Evolutionary conservation across 140 eudicot genomes (phyloP).

Genomic region (Flaveria floridana): DNA sequence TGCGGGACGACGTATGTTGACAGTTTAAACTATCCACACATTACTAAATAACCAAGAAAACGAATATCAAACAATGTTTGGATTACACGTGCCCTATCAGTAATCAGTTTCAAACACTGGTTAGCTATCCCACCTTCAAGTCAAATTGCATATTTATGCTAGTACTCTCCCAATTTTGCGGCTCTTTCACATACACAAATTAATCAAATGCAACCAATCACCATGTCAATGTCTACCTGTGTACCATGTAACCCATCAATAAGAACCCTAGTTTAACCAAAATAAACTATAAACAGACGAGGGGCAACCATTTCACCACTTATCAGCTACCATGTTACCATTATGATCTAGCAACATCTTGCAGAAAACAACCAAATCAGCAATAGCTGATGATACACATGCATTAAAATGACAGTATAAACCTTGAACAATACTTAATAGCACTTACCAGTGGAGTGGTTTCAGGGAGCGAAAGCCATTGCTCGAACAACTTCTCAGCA

Average conservation of each 20-base stretch:
- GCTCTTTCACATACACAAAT: no score
- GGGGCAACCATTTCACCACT: slow-evolving; percentile 8
- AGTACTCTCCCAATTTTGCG: no score
- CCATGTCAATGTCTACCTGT: no score
- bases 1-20: neutral
- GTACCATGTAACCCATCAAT: neutral
- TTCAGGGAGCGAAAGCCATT: slow-evolving; percentile 87
- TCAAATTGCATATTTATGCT: no score
- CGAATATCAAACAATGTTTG: neutral
- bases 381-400: neutral
- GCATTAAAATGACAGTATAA: no score
- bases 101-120: neutral
- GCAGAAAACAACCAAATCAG: neutral
- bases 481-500: slow-evolving; percentile 63
- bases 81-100: neutral
- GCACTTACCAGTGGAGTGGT: slow-evolving; percentile 54
- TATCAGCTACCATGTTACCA: slow-evolving; percentile 1
- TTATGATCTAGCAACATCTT: neutral
- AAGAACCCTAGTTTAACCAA: slow-evolving; percentile 17
- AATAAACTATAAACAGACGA: neutral
- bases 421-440: neutral
- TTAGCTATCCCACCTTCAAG: no score
- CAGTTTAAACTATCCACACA: no score
- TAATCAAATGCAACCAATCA: no score
- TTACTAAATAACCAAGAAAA: neutral